These are phyloP conservation scores for Ogataea trehaloabstinens DNA, from an alignment of 805 yeast genomes.

Conservation along the genomic window DNA sequence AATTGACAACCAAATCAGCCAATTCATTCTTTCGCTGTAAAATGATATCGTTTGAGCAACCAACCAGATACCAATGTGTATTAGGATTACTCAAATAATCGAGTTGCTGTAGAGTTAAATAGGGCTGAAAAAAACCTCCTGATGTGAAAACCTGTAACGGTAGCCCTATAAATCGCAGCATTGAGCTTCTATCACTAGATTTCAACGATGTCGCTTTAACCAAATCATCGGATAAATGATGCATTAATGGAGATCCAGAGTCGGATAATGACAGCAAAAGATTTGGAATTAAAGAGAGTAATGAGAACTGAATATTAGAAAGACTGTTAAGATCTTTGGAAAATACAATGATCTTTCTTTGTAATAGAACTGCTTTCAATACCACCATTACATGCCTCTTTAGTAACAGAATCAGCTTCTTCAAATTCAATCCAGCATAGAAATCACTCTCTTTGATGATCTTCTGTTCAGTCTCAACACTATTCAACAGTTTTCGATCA, in stretches of 20 bases:
- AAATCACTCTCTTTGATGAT: conserved; percentile 54
- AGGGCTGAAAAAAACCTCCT: conserved; percentile 89
- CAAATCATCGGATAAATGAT: conserved; percentile 48
- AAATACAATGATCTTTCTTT: conserved; percentile 70
- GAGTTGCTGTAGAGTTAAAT: conserved; percentile 89
- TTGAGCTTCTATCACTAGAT: conserved; percentile 74
- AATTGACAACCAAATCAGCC: conserved; percentile 71
- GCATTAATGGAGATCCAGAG: conserved; percentile 73
- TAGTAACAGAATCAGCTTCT: conserved; percentile 59
- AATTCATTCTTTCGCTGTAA: conserved; percentile 58
- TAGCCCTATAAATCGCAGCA: conserved; percentile 77
- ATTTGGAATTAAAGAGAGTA: conserved; percentile 81
- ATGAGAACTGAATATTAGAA: conserved; percentile 79
- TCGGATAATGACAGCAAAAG: conserved; percentile 69
- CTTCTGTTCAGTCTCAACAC: conserved; percentile 15
- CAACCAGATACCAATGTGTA: conserved; percentile 68
- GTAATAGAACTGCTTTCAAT: conserved; percentile 75
- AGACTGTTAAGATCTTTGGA: conserved; percentile 77
- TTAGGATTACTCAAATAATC: conserved; percentile 60
- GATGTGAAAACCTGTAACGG: conserved; percentile 84
- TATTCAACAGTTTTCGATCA: conserved; percentile 13
- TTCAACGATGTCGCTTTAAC: conserved; percentile 63
- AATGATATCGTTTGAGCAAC: conserved; percentile 83
- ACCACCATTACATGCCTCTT: conserved; percentile 59
- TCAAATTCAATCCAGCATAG: conserved; percentile 70